Evolutionary conservation across 2,329 filamentous ascomycete genomes (phyloP).

Genomic region (Zymoseptoria pseudotritici): DNA sequence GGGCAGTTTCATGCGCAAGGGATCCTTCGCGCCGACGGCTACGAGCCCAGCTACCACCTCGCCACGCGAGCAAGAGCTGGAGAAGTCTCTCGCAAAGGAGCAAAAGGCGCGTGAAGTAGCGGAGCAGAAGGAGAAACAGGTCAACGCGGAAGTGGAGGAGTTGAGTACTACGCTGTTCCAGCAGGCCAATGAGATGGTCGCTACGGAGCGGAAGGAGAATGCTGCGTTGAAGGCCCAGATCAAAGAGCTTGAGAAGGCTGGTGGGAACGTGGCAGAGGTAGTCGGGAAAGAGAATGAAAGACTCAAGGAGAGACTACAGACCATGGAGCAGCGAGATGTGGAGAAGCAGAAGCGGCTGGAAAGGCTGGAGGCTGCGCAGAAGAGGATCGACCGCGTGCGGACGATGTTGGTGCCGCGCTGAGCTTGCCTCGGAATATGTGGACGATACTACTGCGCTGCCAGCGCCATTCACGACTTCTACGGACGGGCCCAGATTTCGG

Average conservation of each 20-base stretch:
- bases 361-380: constrained; percentile 62
- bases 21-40: constrained; percentile 31
- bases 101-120: constrained; percentile 59
- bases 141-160: constrained; percentile 70
- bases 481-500: neutral
- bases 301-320: constrained; percentile 61
- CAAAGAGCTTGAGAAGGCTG: constrained; percentile 59
- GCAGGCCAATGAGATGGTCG: constrained; percentile 84
- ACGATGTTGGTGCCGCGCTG: constrained; percentile 45
- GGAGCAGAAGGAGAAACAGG: constrained; percentile 59
- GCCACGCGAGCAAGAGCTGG: constrained; percentile 41
- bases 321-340: constrained; percentile 60
- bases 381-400: constrained; percentile 63
- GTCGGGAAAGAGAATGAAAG: constrained; percentile 57
- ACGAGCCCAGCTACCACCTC: constrained; percentile 22
- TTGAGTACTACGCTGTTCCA: constrained; percentile 67
- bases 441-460: neutral
- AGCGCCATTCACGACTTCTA: neutral
- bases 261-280: constrained; percentile 54
- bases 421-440: constrained; percentile 2
- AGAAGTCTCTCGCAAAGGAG: constrained; percentile 58
- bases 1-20: constrained; percentile 36
- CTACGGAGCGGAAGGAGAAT: constrained; percentile 62
- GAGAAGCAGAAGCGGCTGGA: constrained; percentile 65
- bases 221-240: constrained; percentile 66